These are phyloP conservation scores for Magnaporthiopsis incrustans DNA, from an alignment of 2,329 filamentous ascomycete genomes.

Conservation along the genomic window DNA sequence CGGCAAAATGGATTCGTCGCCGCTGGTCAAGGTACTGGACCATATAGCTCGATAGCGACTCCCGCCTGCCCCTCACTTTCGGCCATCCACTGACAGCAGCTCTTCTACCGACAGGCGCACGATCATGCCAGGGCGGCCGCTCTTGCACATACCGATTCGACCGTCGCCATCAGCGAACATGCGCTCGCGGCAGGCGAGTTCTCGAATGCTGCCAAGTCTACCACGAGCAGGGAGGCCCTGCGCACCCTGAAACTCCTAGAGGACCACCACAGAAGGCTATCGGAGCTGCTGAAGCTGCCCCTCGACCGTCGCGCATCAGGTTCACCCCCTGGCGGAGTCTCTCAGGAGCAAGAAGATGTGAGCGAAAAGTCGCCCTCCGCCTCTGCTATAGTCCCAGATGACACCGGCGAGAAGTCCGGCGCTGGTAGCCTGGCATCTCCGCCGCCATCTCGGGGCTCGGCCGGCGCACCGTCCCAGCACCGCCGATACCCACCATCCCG, in stretches of 20 bases:
- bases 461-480: constrained; percentile 27
- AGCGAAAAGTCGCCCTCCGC: constrained; percentile 1
- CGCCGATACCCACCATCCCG: constrained; percentile 50
- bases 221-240: constrained; percentile 62
- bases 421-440: constrained; percentile 1
- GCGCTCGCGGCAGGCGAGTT: constrained; percentile 84
- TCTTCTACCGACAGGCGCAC: constrained; percentile 54
- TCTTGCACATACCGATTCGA: constrained; percentile 65
- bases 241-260: constrained; percentile 80
- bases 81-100: constrained; percentile 15
- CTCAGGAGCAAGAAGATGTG: neutral
- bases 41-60: neutral
- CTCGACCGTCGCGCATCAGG: constrained; percentile 30
- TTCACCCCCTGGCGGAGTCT: neutral
- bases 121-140: constrained; percentile 82
- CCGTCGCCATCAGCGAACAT: constrained; percentile 80
- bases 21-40: constrained; percentile 53
- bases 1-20: constrained; percentile 58
- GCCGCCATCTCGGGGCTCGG: constrained; percentile 12
- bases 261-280: constrained; percentile 76
- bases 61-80: constrained; percentile 9
- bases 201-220: constrained; percentile 68
- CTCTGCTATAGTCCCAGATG: neutral
- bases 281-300: constrained; percentile 70
- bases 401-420: constrained; percentile 14